Evolutionary conservation across 192 early-diverging fungal species (phyloP).

Genomic region (Linnemannia exigua): DNA sequence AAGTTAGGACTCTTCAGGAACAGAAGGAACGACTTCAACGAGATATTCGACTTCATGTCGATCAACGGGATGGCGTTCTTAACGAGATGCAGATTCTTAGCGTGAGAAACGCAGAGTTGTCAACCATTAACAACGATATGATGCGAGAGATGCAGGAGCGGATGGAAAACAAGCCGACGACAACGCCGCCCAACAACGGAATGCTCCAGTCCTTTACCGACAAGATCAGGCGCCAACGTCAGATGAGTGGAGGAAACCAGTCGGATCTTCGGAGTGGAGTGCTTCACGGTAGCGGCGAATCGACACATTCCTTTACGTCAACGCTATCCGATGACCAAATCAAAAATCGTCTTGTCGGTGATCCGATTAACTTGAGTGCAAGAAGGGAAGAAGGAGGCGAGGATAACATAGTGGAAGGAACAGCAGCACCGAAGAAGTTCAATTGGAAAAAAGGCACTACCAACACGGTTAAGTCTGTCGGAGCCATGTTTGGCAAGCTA

Average conservation of each 20-base stretch:
- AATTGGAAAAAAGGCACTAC: constrained; percentile 61
- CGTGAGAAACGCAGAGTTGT: constrained; percentile 62
- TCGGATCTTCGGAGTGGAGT: background rate
- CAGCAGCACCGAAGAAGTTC: constrained; percentile 56
- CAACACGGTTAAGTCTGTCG: constrained; percentile 42
- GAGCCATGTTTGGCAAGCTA: constrained; percentile 33
- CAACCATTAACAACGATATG: constrained; percentile 64
- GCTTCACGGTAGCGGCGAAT: constrained; percentile 1
- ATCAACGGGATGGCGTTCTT: constrained; percentile 58
- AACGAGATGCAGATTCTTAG: constrained; percentile 63
- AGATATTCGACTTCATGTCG: constrained; percentile 55
- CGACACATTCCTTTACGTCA: constrained; percentile 8
- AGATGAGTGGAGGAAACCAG: constrained; percentile 6
- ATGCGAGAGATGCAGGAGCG: constrained; percentile 37
- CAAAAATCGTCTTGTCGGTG: background rate
- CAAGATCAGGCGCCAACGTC: constrained; percentile 13
- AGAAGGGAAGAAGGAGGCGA: constrained; percentile 36
- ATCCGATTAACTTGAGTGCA: background rate
- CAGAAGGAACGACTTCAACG: constrained; percentile 53
- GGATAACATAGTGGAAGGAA: background rate
- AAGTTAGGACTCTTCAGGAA: constrained; percentile 57
- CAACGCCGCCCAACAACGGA: constrained; percentile 10
- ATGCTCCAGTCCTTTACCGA: constrained; percentile 18
- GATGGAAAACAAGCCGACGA: constrained; percentile 2
- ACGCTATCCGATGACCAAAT: constrained; percentile 12